A percentile compares a stretch with the other conserved stretches of the same genome.
phyloP scores from a whole-genome alignment of 2,329 filamentous ascomycete species.

The Colletotrichum sp. region DNA sequence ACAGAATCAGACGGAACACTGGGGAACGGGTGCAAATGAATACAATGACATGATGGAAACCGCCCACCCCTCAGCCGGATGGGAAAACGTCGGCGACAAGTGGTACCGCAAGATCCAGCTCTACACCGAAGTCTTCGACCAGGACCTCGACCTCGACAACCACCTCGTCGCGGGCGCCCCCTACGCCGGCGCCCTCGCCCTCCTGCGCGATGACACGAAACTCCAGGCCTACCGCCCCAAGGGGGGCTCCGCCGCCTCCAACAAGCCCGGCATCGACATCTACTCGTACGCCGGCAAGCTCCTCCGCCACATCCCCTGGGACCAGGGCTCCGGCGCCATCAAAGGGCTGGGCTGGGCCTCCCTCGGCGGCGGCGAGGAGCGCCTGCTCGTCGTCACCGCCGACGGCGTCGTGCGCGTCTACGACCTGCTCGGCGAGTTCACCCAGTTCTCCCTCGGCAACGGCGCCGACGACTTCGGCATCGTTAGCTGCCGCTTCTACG shows the following conservation, averaged over 20 bases:
- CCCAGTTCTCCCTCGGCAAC: conserved; percentile 89
- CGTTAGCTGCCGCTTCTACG: conserved; percentile 87
- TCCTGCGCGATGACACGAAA: conserved; percentile 89
- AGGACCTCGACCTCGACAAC: conserved; percentile 93
- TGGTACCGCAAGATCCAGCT: conserved; percentile 96
- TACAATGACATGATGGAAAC: conserved; percentile 55
- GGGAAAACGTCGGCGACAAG: conserved; percentile 90
- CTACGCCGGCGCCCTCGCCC: conserved; percentile 86
- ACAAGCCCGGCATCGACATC: conserved; percentile 86
- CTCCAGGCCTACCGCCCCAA: conserved; percentile 78
- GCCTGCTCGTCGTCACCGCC: conserved; percentile 83
- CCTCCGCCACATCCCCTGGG: conserved; percentile 87
- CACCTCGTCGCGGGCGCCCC: conserved; percentile 91
- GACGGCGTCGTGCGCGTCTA: conserved; percentile 93
- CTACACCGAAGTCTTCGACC: conserved; percentile 92
- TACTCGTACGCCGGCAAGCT: conserved; percentile 93
- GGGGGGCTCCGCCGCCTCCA: conserved; percentile 45
- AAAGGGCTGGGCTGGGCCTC: conserved; percentile 95
- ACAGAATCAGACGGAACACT: neutral
- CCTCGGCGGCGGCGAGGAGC: conserved; percentile 66
- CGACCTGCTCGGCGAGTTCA: conserved; percentile 93
- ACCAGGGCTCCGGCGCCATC: conserved; percentile 79
- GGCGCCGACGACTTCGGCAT: conserved; percentile 89
- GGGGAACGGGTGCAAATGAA: conserved; percentile 20
- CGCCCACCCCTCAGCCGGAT: conserved; percentile 79